Evolutionary conservation across 345 rosid species (phyloP), one percentile per base, ranked within the genome.

Genomic region (Cardiospermum halicacabum): DNA sequence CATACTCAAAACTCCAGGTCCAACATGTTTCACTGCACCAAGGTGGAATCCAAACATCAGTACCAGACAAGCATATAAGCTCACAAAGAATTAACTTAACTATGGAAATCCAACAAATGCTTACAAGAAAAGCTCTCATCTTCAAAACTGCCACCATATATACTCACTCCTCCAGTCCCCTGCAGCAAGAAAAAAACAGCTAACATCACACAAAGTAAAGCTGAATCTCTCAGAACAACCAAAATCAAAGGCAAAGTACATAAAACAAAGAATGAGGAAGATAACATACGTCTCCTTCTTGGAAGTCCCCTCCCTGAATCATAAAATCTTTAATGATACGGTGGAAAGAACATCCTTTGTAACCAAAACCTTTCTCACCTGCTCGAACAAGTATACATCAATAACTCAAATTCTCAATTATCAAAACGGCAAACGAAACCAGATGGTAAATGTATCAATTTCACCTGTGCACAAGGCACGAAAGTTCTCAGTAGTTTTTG

Each of bases 261-360:
- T n/a, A 63, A 51, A 26, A 7, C 53, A 27, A 37, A 25, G 37
- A 28, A 9, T 27, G 16, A 72, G 67, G 67, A 48, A 49, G 53
- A 66, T 37, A 64, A 34, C 75, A 72, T 73, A 90, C 98, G 76
- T 90, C 74, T 76, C 89, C 97, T 56, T 72, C 74, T 1, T 89
- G 83, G 80, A 93, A 93, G 73, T 93, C 98, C 48, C 97, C 98
- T 70, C 92, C 97, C 69, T 93, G 97, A 71, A 93, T 93, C 97
- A 93, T 93, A 77, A 93, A 90, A 53, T 86, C 91, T 75, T 84
- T 90, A 22, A 93, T 93, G 45, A 93, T 82, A 32, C 98, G 94
- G 73, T 93, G 98, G 66, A 93, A 90, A 1, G 96, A 85, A 64
- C 83, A 85, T 55, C 96, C 94, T 74, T 90, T 90, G 80, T 80